Evolutionary conservation across 2,329 filamentous ascomycete species (phyloP).

Genomic region (Exserohilum rostratum): DNA sequence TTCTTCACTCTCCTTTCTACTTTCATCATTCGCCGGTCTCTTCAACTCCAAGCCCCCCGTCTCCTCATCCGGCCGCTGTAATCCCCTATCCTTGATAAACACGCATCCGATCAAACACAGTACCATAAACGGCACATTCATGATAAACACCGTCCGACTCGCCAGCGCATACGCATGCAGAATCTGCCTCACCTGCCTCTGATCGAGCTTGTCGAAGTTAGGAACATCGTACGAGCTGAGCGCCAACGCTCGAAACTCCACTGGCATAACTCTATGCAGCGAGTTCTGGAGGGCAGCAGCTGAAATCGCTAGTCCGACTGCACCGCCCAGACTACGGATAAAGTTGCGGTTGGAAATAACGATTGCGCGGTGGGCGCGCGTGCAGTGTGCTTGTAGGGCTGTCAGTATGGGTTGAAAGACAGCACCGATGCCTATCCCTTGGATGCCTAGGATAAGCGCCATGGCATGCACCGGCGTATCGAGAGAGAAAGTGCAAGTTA

Average conservation of each 20-base stretch:
- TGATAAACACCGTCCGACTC: slow-evolving; percentile 61
- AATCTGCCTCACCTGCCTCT: slow-evolving; percentile 42
- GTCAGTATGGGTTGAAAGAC: slow-evolving; percentile 54
- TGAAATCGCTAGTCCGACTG: slow-evolving; percentile 61
- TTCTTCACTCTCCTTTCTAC: not conserved
- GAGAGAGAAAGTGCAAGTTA: slow-evolving; percentile 58
- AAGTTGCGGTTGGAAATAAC: slow-evolving; percentile 69
- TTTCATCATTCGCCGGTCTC: not conserved
- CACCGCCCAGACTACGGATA: slow-evolving; percentile 64
- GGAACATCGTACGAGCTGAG: slow-evolving; percentile 18
- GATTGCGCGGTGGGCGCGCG: slow-evolving; percentile 64
- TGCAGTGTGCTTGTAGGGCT: slow-evolving; percentile 56
- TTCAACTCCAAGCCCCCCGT: not conserved
- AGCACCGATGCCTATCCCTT: slow-evolving; percentile 55
- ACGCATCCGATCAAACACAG: slow-evolving; percentile 58
- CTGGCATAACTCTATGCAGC: slow-evolving; percentile 20
- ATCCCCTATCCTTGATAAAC: slow-evolving; percentile 57
- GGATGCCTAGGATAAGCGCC: slow-evolving; percentile 58
- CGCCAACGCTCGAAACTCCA: slow-evolving; percentile 15
- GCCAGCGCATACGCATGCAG: slow-evolving; percentile 60
- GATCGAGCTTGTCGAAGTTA: slow-evolving; percentile 14
- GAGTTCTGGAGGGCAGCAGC: slow-evolving; percentile 26
- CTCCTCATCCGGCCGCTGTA: slow-evolving; percentile 44
- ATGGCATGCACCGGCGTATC: slow-evolving; percentile 55
- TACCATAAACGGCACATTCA: slow-evolving; percentile 62